Evolutionary conservation across 106 monocot genomes (phyloP).

Genomic region (Gastrodia elata): DNA sequence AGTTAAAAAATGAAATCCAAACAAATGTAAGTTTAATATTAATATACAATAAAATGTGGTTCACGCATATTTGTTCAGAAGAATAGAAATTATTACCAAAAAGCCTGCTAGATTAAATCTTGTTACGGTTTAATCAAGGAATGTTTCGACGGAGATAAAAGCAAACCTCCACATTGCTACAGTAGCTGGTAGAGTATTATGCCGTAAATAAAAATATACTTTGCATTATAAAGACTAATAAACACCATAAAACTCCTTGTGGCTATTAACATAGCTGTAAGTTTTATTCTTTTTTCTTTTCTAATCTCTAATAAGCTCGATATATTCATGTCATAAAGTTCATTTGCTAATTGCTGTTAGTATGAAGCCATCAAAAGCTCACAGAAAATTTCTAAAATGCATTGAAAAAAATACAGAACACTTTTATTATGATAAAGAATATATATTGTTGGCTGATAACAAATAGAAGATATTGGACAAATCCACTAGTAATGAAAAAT

Average conservation of each 20-base stretch:
- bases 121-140: neutral
- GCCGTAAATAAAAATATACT: too few species aligned
- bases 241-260: too few species aligned
- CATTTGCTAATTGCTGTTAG: constrained; percentile 2
- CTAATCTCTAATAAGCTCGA: neutral
- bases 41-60: neutral
- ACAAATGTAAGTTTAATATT: too few species aligned
- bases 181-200: neutral
- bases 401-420: neutral
- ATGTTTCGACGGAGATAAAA: neutral
- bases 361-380: neutral
- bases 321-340: neutral
- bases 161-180: neutral
- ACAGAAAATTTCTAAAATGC: neutral
- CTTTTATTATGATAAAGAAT: neutral
- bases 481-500: too few species aligned
- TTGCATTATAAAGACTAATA: too few species aligned
- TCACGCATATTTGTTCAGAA: neutral
- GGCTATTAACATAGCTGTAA: too few species aligned
- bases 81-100: neutral
- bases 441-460: neutral
- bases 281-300: too few species aligned
- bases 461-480: neutral
- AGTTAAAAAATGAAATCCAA: neutral
- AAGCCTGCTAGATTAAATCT: neutral